Evolutionary conservation across 1,284 basidiomycete genomes (phyloP).

Genomic region (Pyrrhoderma lamaoense): DNA sequence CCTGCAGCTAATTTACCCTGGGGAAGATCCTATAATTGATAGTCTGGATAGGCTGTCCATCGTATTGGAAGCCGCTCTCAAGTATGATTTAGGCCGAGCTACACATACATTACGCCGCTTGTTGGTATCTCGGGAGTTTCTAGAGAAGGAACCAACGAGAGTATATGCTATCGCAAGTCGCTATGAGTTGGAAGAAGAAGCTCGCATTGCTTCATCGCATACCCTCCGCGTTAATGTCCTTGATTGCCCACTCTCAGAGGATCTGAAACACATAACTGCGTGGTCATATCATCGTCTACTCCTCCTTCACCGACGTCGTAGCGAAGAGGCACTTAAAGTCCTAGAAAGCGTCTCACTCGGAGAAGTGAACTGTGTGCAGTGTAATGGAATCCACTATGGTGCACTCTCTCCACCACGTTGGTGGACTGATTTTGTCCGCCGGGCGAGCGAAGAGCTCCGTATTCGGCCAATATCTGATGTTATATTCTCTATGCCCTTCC

Average conservation of each 20-base stretch:
- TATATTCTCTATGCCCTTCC: conserved; percentile 53
- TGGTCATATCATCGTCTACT: conserved; percentile 59
- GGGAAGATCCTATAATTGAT: conserved; percentile 29
- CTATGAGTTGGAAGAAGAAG: conserved; percentile 53
- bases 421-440: conserved; percentile 55
- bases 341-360: conserved; percentile 34
- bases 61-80: conserved; percentile 48
- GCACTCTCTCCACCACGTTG: conserved; percentile 50
- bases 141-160: conserved; percentile 42
- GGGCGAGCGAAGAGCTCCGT: conserved; percentile 49
- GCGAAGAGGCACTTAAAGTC: conserved; percentile 39
- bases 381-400: conserved; percentile 45
- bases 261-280: conserved; percentile 57
- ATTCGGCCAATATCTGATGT: conserved; percentile 48
- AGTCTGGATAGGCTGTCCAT: conserved; percentile 46
- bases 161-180: conserved; percentile 66
- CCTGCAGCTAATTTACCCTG: conserved; percentile 43
- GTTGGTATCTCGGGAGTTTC: conserved; percentile 44
- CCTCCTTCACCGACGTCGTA: conserved; percentile 48
- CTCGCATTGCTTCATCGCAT: conserved; percentile 43
- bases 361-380: conserved; percentile 58
- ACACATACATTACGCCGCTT: conserved; percentile 40
- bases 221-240: conserved; percentile 51
- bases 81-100: conserved; percentile 53
- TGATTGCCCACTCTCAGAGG: conserved; percentile 48